phyloP scores from a whole-genome alignment of 192 early-diverging fungal genomes.

The Coemansia sp. region DNA sequence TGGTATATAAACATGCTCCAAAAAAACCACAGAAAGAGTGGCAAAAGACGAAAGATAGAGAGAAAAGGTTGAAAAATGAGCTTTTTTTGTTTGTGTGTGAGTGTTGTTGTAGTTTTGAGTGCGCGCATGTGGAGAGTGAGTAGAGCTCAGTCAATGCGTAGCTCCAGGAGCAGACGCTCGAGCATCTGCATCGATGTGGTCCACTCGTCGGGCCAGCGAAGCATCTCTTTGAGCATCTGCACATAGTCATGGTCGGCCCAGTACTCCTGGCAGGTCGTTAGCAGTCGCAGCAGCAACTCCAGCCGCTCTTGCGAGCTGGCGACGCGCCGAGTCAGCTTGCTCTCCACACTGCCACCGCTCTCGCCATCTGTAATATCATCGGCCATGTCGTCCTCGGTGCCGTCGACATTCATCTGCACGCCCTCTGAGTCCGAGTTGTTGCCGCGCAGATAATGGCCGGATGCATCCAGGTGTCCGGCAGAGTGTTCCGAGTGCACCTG shows the following conservation, averaged over 20 bases:
- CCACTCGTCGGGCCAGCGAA: slow-evolving; percentile 51
- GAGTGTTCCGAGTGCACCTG: no score
- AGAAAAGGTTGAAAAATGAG: background rate
- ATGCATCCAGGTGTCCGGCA: no score
- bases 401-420: slow-evolving; percentile 34
- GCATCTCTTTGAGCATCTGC: slow-evolving; percentile 33
- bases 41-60: background rate
- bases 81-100: background rate
- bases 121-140: background rate
- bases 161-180: slow-evolving; percentile 43
- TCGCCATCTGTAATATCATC: slow-evolving; percentile 6
- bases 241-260: slow-evolving; percentile 53
- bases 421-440: no score
- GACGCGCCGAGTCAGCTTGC: slow-evolving; percentile 31
- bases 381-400: slow-evolving; percentile 6
- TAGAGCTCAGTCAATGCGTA: slow-evolving; percentile 31
- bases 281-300: slow-evolving; percentile 26
- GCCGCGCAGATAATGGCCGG: no score
- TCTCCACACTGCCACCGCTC: slow-evolving; percentile 19
- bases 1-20: no score
- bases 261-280: slow-evolving; percentile 44
- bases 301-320: slow-evolving; percentile 35
- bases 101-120: no score
- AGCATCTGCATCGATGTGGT: slow-evolving; percentile 54
- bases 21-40: background rate